Base-by-base conservation (phyloP, 805 yeast species). In the Gaillardinia entomophila region DNA sequence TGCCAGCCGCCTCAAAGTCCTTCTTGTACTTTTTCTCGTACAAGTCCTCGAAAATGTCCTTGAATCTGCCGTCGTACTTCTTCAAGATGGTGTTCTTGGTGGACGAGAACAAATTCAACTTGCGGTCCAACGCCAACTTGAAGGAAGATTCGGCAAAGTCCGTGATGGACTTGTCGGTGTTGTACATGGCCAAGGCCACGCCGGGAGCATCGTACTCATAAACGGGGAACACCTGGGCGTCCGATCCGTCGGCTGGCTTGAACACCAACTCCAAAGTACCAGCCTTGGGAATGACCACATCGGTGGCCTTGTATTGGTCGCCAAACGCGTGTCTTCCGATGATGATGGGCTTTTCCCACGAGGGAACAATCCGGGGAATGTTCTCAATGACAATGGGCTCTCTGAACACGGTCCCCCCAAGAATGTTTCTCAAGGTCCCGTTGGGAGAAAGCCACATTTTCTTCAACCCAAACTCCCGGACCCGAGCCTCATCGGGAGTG, bases 401-500 rank as follows among this genome's bases (percentile, higher is more conserved):
- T 60, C 92, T 75, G 62, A 83, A 83, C 20, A 83, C 90, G 15
- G 92, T 83, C 46, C 92, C 92, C 23, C 84, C 85, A 41, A 83
- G 59, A 34, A 82, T 81, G 57, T 83, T 83, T 66, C 92, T 73
- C 47, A 83, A 79, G 19, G 92, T 82, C 44, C 92, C 92, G 53
- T 83, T 83, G 43, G 92, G 92, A 14, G 90, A 82, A 32, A 77
- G 69, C 89, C 90, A 83, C 92, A 83, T 83, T 52, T 83, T 75
- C 51, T 79, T 79, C 55, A 83, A 67, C 30, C 66, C 62, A 46
- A 82, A 83, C 59, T 83, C 92, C 51, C 77, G 66, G 28, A 83
- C 90, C 57, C 92, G 71, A 16, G 74, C 77, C 55, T 83, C 90
- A 56, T 83, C 90, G 2, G 90, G 92, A 2, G 90, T 83, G 47